These are phyloP conservation scores for Erigeron canadensis DNA, from an alignment of 129 eudicot species.

Conservation along the genomic window DNA sequence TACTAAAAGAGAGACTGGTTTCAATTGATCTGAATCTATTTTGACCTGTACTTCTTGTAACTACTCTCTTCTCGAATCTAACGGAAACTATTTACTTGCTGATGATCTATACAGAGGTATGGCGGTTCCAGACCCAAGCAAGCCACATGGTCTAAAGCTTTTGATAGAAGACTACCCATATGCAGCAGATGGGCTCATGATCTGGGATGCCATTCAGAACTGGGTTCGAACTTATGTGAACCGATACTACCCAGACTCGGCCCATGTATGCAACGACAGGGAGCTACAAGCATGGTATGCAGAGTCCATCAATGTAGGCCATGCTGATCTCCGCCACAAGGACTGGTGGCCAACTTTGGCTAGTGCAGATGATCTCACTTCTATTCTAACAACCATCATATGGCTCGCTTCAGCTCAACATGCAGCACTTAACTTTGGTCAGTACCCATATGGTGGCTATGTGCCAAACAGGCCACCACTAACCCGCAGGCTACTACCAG, in stretches of 20 bases:
- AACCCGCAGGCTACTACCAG: constrained; percentile 76
- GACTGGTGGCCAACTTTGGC: constrained; percentile 87
- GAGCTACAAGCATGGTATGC: constrained; percentile 98
- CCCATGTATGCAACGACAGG: constrained; percentile 55
- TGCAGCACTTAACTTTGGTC: constrained; percentile 96
- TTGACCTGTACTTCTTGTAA: background rate
- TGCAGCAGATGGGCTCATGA: constrained; percentile 90
- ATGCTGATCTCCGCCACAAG: constrained; percentile 65
- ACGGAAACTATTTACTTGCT: background rate
- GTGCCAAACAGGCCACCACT: constrained; percentile 90
- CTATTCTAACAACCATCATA: constrained; percentile 81
- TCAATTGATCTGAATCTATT: background rate
- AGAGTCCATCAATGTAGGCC: constrained; percentile 93
- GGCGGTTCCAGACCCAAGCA: constrained; percentile 80
- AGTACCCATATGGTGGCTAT: constrained; percentile 96
- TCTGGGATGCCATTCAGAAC: constrained; percentile 75
- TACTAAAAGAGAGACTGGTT: background rate
- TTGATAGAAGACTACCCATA: constrained; percentile 86
- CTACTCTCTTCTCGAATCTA: background rate
- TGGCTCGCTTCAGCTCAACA: constrained; percentile 98
- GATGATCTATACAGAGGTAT: constrained; percentile 65
- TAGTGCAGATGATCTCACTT: constrained; percentile 56
- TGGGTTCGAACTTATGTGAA: constrained; percentile 74
- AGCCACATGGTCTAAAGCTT: constrained; percentile 81
- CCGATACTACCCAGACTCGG: constrained; percentile 71